A percentile compares a stretch with the other conserved stretches of the same genome.
Evolutionary conservation across 2,329 filamentous ascomycete genomes (phyloP).

Genomic region (Calonectria pseudoreteaudii): DNA sequence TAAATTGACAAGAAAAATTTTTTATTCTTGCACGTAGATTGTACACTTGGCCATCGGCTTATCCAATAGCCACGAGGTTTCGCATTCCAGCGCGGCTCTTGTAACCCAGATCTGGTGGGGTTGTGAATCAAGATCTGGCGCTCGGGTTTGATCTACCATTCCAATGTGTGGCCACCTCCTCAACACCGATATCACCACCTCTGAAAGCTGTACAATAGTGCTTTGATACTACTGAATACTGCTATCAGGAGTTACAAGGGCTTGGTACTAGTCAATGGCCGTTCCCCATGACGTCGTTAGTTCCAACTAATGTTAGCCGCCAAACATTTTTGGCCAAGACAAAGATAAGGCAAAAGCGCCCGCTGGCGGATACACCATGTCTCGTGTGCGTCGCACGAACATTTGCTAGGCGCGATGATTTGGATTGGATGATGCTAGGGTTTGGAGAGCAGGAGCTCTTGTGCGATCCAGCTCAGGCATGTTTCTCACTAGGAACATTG

Average conservation of each 20-base stretch:
- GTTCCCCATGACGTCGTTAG: not conserved
- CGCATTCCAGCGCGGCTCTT: not conserved
- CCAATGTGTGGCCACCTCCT: not conserved
- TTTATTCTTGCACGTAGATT: too few species aligned
- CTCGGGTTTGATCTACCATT: not conserved
- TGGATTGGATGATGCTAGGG: not conserved
- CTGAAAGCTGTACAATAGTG: too few species aligned
- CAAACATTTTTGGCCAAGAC: not conserved
- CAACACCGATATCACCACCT: too few species aligned
- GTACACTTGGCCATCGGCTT: too few species aligned
- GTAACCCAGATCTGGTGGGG: not conserved
- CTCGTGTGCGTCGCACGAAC: not conserved
- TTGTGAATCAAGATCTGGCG: not conserved
- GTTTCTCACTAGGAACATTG: not conserved
- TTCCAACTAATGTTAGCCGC: too few species aligned
- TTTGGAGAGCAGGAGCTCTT: not conserved
- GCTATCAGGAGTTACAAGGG: not conserved
- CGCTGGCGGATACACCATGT: not conserved
- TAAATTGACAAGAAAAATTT: too few species aligned
- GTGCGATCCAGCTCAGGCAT: not conserved
- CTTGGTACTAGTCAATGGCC: not conserved
- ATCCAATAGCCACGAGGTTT: not conserved
- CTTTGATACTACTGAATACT: accelerated
- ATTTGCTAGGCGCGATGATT: not conserved
- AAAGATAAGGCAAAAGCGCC: not conserved